phyloP scores from a whole-genome alignment of 2,329 filamentous ascomycete species.

The Stromatinia cepivora region DNA sequence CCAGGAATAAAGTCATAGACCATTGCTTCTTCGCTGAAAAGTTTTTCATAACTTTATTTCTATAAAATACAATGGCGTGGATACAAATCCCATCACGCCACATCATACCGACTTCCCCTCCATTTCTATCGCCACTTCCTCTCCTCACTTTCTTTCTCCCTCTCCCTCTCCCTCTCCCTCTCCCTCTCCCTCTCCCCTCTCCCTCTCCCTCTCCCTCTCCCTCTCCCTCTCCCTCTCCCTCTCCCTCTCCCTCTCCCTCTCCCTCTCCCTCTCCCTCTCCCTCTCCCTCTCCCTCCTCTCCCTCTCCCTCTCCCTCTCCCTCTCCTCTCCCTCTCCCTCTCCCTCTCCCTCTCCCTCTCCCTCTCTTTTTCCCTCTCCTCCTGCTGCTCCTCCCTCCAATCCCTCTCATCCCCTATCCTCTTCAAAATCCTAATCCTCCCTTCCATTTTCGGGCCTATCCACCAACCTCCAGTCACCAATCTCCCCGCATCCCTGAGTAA shows the following conservation, averaged over 20 bases:
- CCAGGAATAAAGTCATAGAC: not conserved
- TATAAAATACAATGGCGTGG: not conserved
- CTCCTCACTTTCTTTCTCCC: not conserved
- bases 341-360: too few species aligned
- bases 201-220: slow-evolving; percentile 10
- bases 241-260: slow-evolving; percentile 5
- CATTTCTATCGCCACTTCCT: not conserved
- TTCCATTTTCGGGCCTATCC: slow-evolving; percentile 62
- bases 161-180: not conserved
- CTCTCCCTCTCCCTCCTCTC: not conserved
- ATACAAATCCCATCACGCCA: not conserved
- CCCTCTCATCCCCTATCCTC: slow-evolving; percentile 28
- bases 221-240: not conserved
- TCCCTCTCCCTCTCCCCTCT: not conserved
- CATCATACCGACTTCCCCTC: not conserved
- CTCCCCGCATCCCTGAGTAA: slow-evolving; percentile 44
- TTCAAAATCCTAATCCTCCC: slow-evolving; percentile 43
- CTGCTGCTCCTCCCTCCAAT: slow-evolving; percentile 2
- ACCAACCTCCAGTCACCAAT: slow-evolving; percentile 59
- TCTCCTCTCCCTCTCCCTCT: not conserved
- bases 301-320: too few species aligned
- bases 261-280: not conserved
- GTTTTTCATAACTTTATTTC: not conserved
- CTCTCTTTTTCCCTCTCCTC: not conserved
- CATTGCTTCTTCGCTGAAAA: not conserved